Base-by-base conservation (phyloP, 305 asterid species). In the Fraxinus nigra region DNA sequence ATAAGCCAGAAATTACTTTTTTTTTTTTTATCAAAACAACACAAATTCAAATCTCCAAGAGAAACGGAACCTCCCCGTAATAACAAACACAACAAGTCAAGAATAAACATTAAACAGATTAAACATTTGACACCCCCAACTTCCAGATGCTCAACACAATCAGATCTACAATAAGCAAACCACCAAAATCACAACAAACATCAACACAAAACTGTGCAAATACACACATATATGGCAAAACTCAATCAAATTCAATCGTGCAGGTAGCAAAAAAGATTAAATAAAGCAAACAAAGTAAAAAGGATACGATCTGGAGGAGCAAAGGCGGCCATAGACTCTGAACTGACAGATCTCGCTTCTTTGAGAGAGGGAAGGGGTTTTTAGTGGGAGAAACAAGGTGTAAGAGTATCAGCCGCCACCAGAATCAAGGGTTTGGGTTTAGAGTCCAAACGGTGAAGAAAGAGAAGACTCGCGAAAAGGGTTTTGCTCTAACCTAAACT, bases 221-320 rank as follows among this genome's bases (percentile, higher is more conserved):
- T 30, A 32, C 43, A 32, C 75, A 70, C 7, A 16, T 0, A 16
- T 13, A 70, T 30, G 32, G 75, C 80, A 46, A 34, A 79, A 8
- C 79, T 26, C 34, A 69, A 75, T 14, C 7, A 75, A 43, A 65
- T 75, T 35, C 48, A 14, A 22, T 10, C 34, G 3, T 37, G 34
- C 73, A 43, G 63, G 40, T 13, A 32, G 9, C 20, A 70, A 70
- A 16, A 26, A 65, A 28, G n/a, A 65, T 30, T n/a, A 54, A n/a
- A 54, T 7, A 54, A 51, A 51, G 63, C 22, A n/a, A 54, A 54
- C 34, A 79, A 10, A 51, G 7, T 28, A 82, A n/a, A 81, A 84
- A 88, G 92, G 95, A 91, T 91, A 91, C 95, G 95, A 89, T 91
- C 92, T 78, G 90, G 87, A 65, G 91, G 85, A 82, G 90, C 90